These are phyloP conservation scores for Fusarium xyrophilum DNA, from an alignment of 2,329 filamentous ascomycete species.

Conservation along the genomic window DNA sequence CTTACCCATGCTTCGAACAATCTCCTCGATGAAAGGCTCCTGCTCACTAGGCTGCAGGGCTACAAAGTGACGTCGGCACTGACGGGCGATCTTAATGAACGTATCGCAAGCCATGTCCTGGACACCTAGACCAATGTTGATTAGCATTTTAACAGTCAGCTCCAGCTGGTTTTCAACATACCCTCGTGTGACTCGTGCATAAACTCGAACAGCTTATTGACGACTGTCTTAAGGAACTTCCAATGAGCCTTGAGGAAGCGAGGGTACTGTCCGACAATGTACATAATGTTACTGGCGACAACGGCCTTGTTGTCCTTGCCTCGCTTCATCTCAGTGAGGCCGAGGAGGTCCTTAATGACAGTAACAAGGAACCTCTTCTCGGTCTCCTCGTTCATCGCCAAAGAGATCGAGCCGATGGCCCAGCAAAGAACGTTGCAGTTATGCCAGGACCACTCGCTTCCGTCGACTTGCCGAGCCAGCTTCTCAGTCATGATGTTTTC, in stretches of 20 bases:
- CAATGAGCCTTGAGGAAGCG: slow-evolving; percentile 98
- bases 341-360: slow-evolving; percentile 97
- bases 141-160: slow-evolving; percentile 36
- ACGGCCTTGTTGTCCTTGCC: slow-evolving; percentile 99
- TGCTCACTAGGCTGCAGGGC: slow-evolving; percentile 91
- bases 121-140: slow-evolving; percentile 65
- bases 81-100: slow-evolving; percentile 99
- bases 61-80: slow-evolving; percentile 97
- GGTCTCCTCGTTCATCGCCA: slow-evolving; percentile 99
- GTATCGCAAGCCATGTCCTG: slow-evolving; percentile 99
- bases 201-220: slow-evolving; percentile 99
- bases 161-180: slow-evolving; percentile 48
- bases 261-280: slow-evolving; percentile 98
- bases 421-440: slow-evolving; percentile 99
- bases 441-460: slow-evolving; percentile 97
- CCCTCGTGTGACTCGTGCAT: slow-evolving; percentile 99
- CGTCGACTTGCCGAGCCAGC: slow-evolving; percentile 91
- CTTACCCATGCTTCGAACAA: slow-evolving; percentile 92
- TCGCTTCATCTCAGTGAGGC: slow-evolving; percentile 97
- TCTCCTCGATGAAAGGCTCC: slow-evolving; percentile 98
- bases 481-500: slow-evolving; percentile 99
- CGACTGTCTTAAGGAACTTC: slow-evolving; percentile 99
- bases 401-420: slow-evolving; percentile 98
- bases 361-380: slow-evolving; percentile 98
- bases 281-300: slow-evolving; percentile 99